Evolutionary conservation across 805 yeast genomes (phyloP), one percentile per base, ranked within the genome.

Genomic region (Maudiozyma barnettii): DNA sequence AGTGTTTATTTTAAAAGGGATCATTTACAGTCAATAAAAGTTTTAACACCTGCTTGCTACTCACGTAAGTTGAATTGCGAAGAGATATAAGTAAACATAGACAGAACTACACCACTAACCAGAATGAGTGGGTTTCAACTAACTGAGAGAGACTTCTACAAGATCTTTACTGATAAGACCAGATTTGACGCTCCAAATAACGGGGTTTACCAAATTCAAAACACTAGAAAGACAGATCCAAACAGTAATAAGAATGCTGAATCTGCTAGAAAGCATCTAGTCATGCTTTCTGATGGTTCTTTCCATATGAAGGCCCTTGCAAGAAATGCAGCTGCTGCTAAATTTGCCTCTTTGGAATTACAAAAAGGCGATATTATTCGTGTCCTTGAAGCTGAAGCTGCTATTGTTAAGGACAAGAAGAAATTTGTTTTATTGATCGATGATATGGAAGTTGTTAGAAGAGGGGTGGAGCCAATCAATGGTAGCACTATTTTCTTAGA

Each of bases 271-370:
- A 64, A 64, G 50, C 60, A 58, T 48, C 50, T 65, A 20, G 56
- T 65, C 45, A 68, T 78, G 68, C 57, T 78, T 19, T 72, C 75
- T 37, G 84, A 78, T 60, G 82, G 82, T 29, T 60, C 64, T 22
- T 75, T 65, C 54, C 65, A 70, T 26, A 69, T 75, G 44, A 78
- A 78, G 54, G 78, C 77, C 5, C 72, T 78, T 26, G 66, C 77
- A 51, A 75, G 79, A 59, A 77, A 78, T 33, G 72, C 69, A 45
- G 69, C 67, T 50, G 72, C 73, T 31, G 67, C 73, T 40, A 69
- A 68, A 45, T 68, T 73, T 60, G 61, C 74, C 60, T 55, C 69
- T 52, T 64, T 71, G 46, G 76, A 76, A 2, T 66, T 80, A 47
- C 67, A 74, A 47, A 74, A 74, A 52, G 69, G 69, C 33, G 67